Base-by-base conservation (phyloP, 1,284 basidiomycete genomes). In the Erythrobasidium hasegawianum region DNA sequence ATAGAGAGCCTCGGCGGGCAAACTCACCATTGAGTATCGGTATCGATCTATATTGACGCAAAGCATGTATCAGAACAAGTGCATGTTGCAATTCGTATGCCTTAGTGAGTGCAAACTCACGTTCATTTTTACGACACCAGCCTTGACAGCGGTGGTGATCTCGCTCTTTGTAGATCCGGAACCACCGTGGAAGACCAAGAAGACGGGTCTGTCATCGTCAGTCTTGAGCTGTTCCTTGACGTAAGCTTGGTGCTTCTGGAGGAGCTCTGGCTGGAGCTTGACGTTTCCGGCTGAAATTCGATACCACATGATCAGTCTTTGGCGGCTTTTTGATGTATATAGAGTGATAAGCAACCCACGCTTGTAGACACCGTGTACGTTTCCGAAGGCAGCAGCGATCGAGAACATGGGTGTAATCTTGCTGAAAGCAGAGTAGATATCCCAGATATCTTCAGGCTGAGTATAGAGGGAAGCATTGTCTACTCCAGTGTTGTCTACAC, bases 121-220 rank as follows among this genome's bases (percentile, higher is more conserved):
- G 80, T 94, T 94, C 90, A 95, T 94, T 83, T 97, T 97, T 76
- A 96, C 87, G 59, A 95, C 95, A 78, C 96, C 95, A 79, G 95
- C 85, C 69, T 80, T 75, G 73, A 98, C 95, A 64, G 95, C 95
- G 57, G 88, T 92, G 75, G 82, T 82, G 81, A 98, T 98, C 82
- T 99, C 96, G 67, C 96, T 87, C 82, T 95, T 94, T 75, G 88
- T 87, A 41, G 95, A 97, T 67, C 96, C 96, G 65, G 95, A 97
- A 73, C 96, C 96, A 80, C 96, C 96, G 83, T 99, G 96, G 92
- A 98, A 99, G 80, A 98, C 96, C 70, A 98, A 89, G 86, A 88
- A 97, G 58, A 66, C 54, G 29, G 62, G 33, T 75, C 94, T 92
- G 80, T 90, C 85, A 73, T 82, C 79, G 73, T 83, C 81, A 53